Base-by-base conservation (phyloP, 2,329 filamentous ascomycete species). In the Colletotrichum costaricense region DNA sequence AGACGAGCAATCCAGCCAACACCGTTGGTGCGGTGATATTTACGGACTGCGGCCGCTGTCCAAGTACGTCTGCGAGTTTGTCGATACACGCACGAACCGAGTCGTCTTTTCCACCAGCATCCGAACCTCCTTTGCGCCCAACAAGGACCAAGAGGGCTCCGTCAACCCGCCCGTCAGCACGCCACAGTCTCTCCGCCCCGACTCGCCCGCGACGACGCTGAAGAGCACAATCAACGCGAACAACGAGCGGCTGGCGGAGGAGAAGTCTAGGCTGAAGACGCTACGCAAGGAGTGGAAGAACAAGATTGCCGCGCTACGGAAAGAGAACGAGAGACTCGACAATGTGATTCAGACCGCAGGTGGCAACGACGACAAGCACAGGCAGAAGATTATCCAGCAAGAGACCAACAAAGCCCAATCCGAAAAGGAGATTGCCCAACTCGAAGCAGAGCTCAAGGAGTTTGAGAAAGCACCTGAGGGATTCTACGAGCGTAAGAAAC, bases 1-100 rank as follows among this genome's bases (percentile, higher is more conserved):
- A 26, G 28, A 63, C 49, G 71, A 67, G 55, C 59, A 62, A 82
- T 56, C 80, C 82, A 26, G 77, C 78, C 86, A 86, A 22, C 87
- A 87, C 58, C 87, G 89, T 59, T 95, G 92, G 92, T 90, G 89
- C 33, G 94, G 93, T 11, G 90, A 92, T 75, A 92, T 93, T n/a
- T 92, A 91, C 76, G 90, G 90, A 35, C 84, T 93, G 64, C 89
- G 93, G 22, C 92, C 94, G 8, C 86, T 92, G 76, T 94, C 93
- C 71, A 95, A 92, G 82, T 96, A 95, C 82, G 90, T 92, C 75
- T 94, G 91, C 82, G 93, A 96, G 80, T 94, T 95, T 80, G 89
- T 95, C 72, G 90, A 93, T 81, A 92, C 90, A 55, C 85, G 85
- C 30, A 93, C 92, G 72, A 88, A 91, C 74, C 84, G 90, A 77